Percentiles rank a stretch among this genome's conserved stretches.
phyloP scores from a whole-genome alignment of 192 early-diverging fungal genomes.

The Entomortierella chlamydospora region DNA sequence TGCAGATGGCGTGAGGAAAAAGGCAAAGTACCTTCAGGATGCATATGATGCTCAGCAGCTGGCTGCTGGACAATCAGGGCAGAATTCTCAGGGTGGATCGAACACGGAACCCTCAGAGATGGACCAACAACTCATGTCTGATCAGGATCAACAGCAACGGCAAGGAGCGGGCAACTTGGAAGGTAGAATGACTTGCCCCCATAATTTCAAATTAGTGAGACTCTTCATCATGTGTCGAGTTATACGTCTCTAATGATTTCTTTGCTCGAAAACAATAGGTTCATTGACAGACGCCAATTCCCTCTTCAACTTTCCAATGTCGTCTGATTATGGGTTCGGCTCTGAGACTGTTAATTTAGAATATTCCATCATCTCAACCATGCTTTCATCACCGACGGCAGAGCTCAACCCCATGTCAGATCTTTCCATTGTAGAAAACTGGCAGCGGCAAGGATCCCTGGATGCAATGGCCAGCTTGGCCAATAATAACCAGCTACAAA shows the following conservation, averaged over 20 bases:
- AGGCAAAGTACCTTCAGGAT: constrained; percentile 91
- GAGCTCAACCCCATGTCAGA: constrained; percentile 48
- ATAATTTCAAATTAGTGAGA: not conserved
- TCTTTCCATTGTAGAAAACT: constrained; percentile 52
- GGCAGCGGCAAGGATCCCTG: constrained; percentile 44
- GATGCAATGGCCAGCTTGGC: constrained; percentile 41
- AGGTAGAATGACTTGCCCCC: constrained; percentile 14
- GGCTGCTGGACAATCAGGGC: constrained; percentile 33
- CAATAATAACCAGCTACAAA: constrained; percentile 57
- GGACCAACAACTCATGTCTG: constrained; percentile 16
- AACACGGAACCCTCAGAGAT: constrained; percentile 7
- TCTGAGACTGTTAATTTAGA: constrained; percentile 91
- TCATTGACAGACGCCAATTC: constrained; percentile 31
- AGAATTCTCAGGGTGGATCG: constrained; percentile 17
- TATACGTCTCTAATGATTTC: too few relatives aligned
- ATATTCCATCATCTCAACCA: constrained; percentile 88
- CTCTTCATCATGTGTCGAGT: too few relatives aligned
- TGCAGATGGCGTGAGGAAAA: constrained; percentile 87
- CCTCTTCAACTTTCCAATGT: constrained; percentile 47
- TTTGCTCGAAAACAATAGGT: not conserved
- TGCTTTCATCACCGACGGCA: constrained; percentile 80
- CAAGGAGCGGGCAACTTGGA: constrained; percentile 26
- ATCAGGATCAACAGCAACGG: constrained; percentile 35
- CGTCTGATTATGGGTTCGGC: constrained; percentile 78
- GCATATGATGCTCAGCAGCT: constrained; percentile 57